These are phyloP conservation scores for Calamus simplicifolius DNA, from an alignment of 176 grass and related monocot species.

Conservation along the genomic window DNA sequence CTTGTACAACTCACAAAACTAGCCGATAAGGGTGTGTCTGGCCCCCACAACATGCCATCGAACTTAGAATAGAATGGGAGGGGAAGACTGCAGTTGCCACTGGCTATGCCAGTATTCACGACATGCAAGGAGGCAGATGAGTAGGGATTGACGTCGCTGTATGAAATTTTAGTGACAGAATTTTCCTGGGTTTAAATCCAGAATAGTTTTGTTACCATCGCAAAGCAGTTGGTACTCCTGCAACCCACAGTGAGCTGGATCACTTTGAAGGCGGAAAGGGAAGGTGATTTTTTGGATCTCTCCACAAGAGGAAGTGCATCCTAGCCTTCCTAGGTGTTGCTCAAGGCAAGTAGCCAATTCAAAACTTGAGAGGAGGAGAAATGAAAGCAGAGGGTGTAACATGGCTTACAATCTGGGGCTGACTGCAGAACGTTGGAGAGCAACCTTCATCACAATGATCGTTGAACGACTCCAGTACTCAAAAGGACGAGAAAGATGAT, in stretches of 20 bases:
- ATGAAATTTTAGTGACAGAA: constrained; percentile 18
- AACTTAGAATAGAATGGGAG: neutral
- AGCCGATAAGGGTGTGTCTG: neutral
- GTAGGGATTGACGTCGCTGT: neutral
- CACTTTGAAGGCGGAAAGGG: constrained; percentile 19
- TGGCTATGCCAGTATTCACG: too few relatives aligned
- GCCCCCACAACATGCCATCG: too few relatives aligned
- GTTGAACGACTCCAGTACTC: too few relatives aligned
- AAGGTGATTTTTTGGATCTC: constrained; percentile 2
- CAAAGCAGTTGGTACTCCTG: constrained; percentile 12
- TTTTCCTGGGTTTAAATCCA: constrained; percentile 3
- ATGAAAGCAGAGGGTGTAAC: too few relatives aligned
- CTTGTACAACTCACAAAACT: constrained; percentile 19
- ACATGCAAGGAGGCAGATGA: too few relatives aligned
- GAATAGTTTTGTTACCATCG: neutral
- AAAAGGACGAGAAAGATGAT: too few relatives aligned
- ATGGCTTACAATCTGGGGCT: too few relatives aligned
- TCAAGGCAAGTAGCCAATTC: too few relatives aligned
- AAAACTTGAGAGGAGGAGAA: too few relatives aligned
- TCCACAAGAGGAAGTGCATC: constrained; percentile 22
- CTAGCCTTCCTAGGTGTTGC: neutral
- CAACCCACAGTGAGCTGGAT: constrained; percentile 15
- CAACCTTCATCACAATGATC: too few relatives aligned
- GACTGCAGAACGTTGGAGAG: too few relatives aligned
- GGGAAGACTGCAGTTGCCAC: constrained; percentile 8